A percentile compares a stretch with the other conserved stretches of the same genome.
Conservation (phyloP, 176 grass and related monocot species). For the Aegilops tauschii region DNA sequence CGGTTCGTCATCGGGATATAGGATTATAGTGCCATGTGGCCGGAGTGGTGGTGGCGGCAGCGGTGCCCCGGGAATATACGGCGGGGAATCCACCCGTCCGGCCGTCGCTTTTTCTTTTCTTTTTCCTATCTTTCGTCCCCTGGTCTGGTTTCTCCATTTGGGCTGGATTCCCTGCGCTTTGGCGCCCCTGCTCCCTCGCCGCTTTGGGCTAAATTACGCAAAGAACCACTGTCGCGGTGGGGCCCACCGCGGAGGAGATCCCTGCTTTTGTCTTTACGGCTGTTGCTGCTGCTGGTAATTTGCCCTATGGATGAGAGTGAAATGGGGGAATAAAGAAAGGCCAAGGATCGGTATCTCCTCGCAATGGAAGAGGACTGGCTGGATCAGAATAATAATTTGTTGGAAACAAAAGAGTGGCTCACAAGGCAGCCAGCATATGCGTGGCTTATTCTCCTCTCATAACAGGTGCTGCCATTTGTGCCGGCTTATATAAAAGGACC, state of each 20-base stretch:
- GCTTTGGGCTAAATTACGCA: slow-evolving; percentile 49
- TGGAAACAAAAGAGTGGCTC: background rate
- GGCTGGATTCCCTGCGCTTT: slow-evolving; percentile 33
- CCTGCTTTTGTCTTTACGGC: background rate
- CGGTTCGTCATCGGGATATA: too few species aligned
- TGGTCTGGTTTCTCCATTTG: slow-evolving; percentile 1
- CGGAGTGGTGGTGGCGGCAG: too few species aligned
- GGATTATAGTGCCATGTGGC: too few species aligned
- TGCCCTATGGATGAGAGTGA: background rate
- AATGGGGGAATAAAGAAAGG: background rate
- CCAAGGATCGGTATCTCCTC: too few species aligned
- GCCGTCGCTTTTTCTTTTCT: background rate
- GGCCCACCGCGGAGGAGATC: background rate
- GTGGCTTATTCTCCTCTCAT: background rate
- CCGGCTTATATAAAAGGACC: background rate
- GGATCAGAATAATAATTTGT: background rate
- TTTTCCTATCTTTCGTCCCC: background rate
- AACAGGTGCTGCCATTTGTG: background rate
- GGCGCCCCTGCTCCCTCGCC: background rate
- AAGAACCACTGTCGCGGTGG: slow-evolving; percentile 21
- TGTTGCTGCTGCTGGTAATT: background rate
- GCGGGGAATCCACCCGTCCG: background rate
- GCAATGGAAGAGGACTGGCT: background rate
- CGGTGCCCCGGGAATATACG: background rate
- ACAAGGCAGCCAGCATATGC: background rate